Conservation (phyloP, 78 protist species). For the Guillardia theta region DNA sequence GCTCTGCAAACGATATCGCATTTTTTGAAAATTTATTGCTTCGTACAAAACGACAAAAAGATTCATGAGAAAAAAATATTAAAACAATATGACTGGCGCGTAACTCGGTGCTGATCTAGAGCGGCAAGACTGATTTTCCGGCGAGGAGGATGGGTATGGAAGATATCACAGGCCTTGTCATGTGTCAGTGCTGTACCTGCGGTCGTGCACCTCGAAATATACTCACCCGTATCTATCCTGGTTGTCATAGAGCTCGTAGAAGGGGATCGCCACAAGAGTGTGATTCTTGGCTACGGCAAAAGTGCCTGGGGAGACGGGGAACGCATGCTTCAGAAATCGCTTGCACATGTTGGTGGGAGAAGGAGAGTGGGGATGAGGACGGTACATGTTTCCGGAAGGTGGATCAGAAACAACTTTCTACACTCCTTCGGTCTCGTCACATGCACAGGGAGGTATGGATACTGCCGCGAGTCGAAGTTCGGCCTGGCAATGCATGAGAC, state of each 20-base stretch:
- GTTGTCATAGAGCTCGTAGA: constrained; percentile 78
- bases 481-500: not conserved
- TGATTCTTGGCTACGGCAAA: constrained; percentile 75
- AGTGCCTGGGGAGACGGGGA: constrained; percentile 51
- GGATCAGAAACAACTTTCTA: not conserved
- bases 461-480: constrained; percentile 48
- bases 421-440: constrained; percentile 71
- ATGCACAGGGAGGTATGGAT: constrained; percentile 82
- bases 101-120: too few species aligned
- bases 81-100: too few species aligned
- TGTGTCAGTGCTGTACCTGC: too few species aligned
- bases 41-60: too few species aligned
- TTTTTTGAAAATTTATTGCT: too few species aligned
- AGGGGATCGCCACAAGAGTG: constrained; percentile 72
- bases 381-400: constrained; percentile 59
- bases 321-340: not conserved
- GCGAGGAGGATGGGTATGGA: too few species aligned
- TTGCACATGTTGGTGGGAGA: not conserved
- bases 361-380: not conserved
- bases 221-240: too few species aligned
- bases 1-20: too few species aligned
- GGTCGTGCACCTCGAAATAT: too few species aligned
- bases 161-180: too few species aligned
- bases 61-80: too few species aligned
- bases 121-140: too few species aligned